Conservation (phyloP, 2,329 filamentous ascomycete genomes). For the Acrocalymma vagum region DNA sequence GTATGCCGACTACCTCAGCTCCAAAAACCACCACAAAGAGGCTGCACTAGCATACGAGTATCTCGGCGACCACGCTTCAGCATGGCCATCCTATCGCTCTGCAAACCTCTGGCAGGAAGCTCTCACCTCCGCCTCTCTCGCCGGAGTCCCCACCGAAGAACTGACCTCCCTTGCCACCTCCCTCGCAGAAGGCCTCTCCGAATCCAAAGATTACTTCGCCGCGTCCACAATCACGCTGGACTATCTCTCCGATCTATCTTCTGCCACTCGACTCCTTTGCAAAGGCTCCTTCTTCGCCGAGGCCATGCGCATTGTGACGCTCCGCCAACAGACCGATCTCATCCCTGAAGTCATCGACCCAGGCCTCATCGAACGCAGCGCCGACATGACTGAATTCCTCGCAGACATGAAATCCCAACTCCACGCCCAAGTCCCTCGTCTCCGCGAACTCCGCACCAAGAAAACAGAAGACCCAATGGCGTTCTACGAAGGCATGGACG, state of each 20-base stretch:
- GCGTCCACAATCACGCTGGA: constrained; percentile 84
- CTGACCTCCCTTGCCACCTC: constrained; percentile 74
- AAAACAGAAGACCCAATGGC: constrained; percentile 85
- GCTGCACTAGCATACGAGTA: constrained; percentile 93
- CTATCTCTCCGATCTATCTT: constrained; percentile 76
- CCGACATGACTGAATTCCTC: constrained; percentile 86
- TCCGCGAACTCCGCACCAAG: constrained; percentile 81
- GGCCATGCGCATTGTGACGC: constrained; percentile 79
- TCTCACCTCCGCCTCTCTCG: constrained; percentile 77
- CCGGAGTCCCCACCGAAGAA: constrained; percentile 64
- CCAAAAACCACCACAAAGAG: constrained; percentile 80
- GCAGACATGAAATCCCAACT: constrained; percentile 92
- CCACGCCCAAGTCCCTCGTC: constrained; percentile 82
- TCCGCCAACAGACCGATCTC: constrained; percentile 68
- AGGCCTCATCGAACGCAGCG: constrained; percentile 81
- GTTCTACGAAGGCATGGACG: constrained; percentile 78
- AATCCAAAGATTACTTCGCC: constrained; percentile 82
- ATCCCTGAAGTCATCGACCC: constrained; percentile 76
- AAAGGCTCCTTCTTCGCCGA: constrained; percentile 88
- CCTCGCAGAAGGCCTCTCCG: constrained; percentile 80
- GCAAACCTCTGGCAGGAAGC: constrained; percentile 93
- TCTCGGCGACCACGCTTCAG: constrained; percentile 75
- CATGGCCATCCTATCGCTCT: constrained; percentile 83
- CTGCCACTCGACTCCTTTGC: constrained; percentile 80
- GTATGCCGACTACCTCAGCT: constrained; percentile 81